Evolutionary conservation across 768 basidiomycete species (phyloP).

Genomic region (Pleurotus cornucopiae): DNA sequence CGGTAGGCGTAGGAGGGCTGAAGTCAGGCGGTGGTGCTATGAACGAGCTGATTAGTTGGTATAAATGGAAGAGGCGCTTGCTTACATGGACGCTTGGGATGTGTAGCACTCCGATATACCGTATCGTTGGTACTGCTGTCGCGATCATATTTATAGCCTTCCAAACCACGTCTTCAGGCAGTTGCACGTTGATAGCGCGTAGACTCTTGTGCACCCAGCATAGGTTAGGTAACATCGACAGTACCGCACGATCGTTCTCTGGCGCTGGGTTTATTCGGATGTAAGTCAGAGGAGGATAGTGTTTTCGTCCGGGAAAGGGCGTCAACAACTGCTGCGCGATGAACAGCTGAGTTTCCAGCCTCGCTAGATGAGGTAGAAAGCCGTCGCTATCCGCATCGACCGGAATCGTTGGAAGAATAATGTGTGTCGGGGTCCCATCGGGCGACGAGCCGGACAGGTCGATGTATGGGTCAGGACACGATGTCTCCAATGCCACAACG

Average conservation of each 20-base stretch:
- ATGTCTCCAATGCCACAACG: background rate
- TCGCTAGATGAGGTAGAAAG: background rate
- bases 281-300: background rate
- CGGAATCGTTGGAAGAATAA: background rate
- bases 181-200: background rate
- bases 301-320: background rate
- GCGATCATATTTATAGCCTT: background rate
- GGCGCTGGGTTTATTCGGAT: background rate
- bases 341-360: background rate
- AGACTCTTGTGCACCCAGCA: slow-evolving; percentile 3
- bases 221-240: background rate
- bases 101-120: background rate
- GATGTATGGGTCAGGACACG: background rate
- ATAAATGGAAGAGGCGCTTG: background rate
- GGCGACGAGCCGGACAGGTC: background rate
- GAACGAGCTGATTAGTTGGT: background rate
- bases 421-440: background rate
- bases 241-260: background rate
- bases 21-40: background rate
- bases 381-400: background rate
- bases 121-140: background rate
- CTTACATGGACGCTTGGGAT: slow-evolving; percentile 2
- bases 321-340: slow-evolving; percentile 1
- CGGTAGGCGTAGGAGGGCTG: background rate
- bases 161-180: background rate